Evolutionary conservation across 352 stramenopile species (phyloP), one percentile per base, ranked within the genome.

Genomic region (Phytophthora boehmeriae): DNA sequence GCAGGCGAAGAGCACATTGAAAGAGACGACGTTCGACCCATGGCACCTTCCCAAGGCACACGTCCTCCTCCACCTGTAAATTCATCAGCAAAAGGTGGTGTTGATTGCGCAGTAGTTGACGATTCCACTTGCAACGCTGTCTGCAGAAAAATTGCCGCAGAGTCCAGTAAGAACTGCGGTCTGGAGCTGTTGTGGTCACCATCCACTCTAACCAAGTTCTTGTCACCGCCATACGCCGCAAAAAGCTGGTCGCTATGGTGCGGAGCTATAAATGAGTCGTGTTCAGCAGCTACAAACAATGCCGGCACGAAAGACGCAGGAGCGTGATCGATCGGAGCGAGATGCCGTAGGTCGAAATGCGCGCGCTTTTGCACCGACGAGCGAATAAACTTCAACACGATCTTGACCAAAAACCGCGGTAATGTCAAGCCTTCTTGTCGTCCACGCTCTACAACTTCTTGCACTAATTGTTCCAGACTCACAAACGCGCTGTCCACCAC

Each of bases 401-500:
- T 84, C 58, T 90, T 90, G 2, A 98, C 86, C 5, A 98, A 65
- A 68, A 98, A 92, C 9, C 73, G 84, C 1, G 96, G 95, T 19
- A 98, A 90, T 50, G 89, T 92, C 60, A 98, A 86, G 19, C 97
- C 97, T 68, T 98, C 90, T 19, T 97, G 83, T 4, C 95, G 83
- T 22, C 94, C 96, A 49, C 94, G 93, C 63, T 99, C 95, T 4
- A 99, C 97, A 54, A 99, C 97, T 69, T 99, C 97, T 71, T 98
- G 91, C 13, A 97, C 92, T 1, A 99, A 78, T 63, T 97, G 79
- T 17, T 96, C 92, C 42, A 99, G 82, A 75, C 98, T 97, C 0
- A 92, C 93, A 79, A 99, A 99, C 1, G 97, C 87, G 25, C 90
- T 98, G 75, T 99, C 97, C 5, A 99, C 83, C 50, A 99, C 91